Evolutionary conservation across 768 basidiomycete genomes (phyloP), one percentile per base, ranked within the genome.

Genomic region (Lentinula detonsa): DNA sequence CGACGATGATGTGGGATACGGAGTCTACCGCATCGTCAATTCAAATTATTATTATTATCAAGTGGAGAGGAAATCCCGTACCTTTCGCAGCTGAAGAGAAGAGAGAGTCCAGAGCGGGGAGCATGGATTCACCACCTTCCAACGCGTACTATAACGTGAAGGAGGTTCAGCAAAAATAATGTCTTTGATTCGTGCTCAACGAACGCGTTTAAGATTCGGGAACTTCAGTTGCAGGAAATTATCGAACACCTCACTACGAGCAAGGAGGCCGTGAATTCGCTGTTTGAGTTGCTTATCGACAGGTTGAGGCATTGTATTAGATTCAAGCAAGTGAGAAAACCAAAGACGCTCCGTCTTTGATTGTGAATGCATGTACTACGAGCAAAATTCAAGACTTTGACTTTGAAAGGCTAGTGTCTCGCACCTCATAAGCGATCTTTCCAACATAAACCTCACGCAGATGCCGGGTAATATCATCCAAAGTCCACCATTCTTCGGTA

Each of bases 71-170:
- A 3, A 4, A 28, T 28, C 28, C 28, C 28, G 28, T 28, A 28
- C 28, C 28, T 28, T 2, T 28, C 28, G 28, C 28, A 28, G 28
- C 28, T 28, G 28, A 28, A 28, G 28, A 28, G 66, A 97, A 92
- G 16, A 97, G 71, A 0, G 84, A 77, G 62, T 95, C 91, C 2
- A 96, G 75, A 1, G 93, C 94, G 4, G 93, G 90, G 28, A 97
- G 73, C 94, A 96, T 95, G 2, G 91, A 93, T 75, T 96, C 95
- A 1, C 90, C 95, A 2, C 95, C 95, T 72, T 97, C 94, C 40
- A 95, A 78, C 0, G 91, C 93, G 71, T 93, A 93, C 68, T 64
- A 62, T 18, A 59, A 21, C 18, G 31, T 28, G 28, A 28, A 28
- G 10, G 21, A 34, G 3, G 31, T 31, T 49, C 21, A 52, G 61